Evolutionary conservation across 345 rosid genomes (phyloP).

Genomic region (Populus simonii): DNA sequence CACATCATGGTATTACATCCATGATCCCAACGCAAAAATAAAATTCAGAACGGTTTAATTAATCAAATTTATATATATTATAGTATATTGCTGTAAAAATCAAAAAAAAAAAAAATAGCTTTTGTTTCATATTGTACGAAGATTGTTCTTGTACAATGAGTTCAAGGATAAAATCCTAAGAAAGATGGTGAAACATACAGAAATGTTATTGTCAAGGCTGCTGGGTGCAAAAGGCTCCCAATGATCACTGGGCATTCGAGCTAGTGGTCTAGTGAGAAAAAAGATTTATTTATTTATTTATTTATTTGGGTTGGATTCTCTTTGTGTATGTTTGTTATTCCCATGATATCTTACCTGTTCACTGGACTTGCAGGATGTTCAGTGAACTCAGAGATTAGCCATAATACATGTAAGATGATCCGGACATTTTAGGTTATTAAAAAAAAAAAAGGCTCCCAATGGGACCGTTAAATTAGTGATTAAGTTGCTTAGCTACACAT

Average conservation of each 20-base stretch:
- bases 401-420: accelerated
- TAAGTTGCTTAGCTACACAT: not conserved
- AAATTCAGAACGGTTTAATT: no score
- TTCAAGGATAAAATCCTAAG: not conserved
- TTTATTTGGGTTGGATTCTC: accelerated
- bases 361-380: no score
- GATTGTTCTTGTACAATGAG: not conserved
- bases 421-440: no score
- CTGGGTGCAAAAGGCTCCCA: not conserved
- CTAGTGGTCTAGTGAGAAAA: no score
- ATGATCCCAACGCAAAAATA: no score
- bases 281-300: accelerated
- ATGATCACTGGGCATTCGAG: not conserved
- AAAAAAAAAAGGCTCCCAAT: no score
- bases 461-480: not conserved
- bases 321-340: no score
- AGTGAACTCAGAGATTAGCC: accelerated
- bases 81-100: not conserved
- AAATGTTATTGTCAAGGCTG: not conserved
- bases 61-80: no score
- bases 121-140: not conserved
- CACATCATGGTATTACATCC: no score
- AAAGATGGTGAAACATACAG: not conserved
- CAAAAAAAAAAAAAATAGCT: not conserved
- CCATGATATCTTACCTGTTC: accelerated